Base-by-base conservation (phyloP, 345 rosid species). In the Murraya paniculata region DNA sequence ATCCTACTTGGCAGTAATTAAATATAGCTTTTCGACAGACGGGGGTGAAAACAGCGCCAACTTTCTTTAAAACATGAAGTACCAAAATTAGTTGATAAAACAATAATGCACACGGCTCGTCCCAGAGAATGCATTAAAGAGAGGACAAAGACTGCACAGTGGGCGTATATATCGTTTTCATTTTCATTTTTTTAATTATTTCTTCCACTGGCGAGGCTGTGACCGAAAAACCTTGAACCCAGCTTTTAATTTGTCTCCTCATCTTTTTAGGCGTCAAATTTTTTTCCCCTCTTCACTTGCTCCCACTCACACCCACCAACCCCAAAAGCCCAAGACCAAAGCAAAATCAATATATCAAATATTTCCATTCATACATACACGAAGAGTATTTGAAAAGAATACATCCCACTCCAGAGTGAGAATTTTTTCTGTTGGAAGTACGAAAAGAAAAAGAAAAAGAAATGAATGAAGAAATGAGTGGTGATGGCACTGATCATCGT, bases 401-500 rank as follows among this genome's bases (percentile, higher is more conserved):
- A 41, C 48, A 41, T 41, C 48, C 48, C 14, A 10, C 14, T 45
- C 18, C 18, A 45, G 48, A 41, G 50, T 45, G 13, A 39, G 13
- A 39, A 2, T 39, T 39, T 39, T 39, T 39, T 9, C 45, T 39
- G 1, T 11, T 9, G 50, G 3, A 45, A 45, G 50, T 3, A n/a
- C n/a, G n/a, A n/a, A n/a, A n/a, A n/a, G 50, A 0, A 3, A 45
- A 41, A 9, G 9, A 41, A 11, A 13, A 50, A 64, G 75, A 1
- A 75, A 92, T 90, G 93, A 89, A 92, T 77, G 86, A 82, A 80
- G 97, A 89, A 79, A 90, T 90, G 93, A 87, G 76, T 73, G 97
- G 93, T 2, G 89, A 75, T 48, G 45, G 2, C 25, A 18, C 78
- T 53, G 88, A 58, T 28, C 84, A 80, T 39, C 76, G 74, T 64